These are phyloP conservation scores for Ulmus americana DNA, from an alignment of 331 rosid genomes.

Conservation along the genomic window DNA sequence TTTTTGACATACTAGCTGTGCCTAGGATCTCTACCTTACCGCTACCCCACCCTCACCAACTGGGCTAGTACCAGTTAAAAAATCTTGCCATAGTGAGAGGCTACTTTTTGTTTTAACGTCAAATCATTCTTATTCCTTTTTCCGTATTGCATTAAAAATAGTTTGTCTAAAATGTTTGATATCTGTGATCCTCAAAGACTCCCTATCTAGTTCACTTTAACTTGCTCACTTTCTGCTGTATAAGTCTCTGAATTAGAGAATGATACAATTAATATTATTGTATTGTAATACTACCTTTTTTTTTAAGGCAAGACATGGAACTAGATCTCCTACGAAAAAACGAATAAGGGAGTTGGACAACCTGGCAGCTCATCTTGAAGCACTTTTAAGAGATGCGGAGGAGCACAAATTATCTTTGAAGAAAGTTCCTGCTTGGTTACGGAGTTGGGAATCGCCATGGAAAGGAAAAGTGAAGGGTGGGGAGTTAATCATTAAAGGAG, in stretches of 20 bases:
- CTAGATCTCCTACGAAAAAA: conserved; percentile 83
- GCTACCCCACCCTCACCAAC: no score
- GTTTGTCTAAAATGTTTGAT: no score
- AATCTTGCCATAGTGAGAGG: no score
- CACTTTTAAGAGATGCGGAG: conserved; percentile 46
- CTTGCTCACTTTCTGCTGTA: not conserved
- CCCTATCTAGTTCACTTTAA: no score
- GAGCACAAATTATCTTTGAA: conserved; percentile 39
- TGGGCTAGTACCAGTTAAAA: no score
- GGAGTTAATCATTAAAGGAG: conserved; percentile 59
- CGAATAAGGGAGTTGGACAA: conserved; percentile 54
- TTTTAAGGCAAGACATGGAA: conserved; percentile 92
- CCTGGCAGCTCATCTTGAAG: conserved; percentile 44
- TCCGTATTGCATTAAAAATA: no score
- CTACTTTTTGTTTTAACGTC: no score
- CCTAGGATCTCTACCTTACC: no score
- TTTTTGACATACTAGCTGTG: no score
- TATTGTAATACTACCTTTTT: conserved; percentile 12
- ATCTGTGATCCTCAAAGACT: no score
- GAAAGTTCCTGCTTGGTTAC: conserved; percentile 63
- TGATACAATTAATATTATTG: not conserved
- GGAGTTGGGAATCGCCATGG: conserved; percentile 86
- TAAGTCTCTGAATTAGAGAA: not conserved
- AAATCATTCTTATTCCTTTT: no score
- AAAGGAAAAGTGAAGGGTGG: conserved; percentile 70